Conservation (phyloP, 305 asterid genomes). For the Euphrasia arctica region DNA sequence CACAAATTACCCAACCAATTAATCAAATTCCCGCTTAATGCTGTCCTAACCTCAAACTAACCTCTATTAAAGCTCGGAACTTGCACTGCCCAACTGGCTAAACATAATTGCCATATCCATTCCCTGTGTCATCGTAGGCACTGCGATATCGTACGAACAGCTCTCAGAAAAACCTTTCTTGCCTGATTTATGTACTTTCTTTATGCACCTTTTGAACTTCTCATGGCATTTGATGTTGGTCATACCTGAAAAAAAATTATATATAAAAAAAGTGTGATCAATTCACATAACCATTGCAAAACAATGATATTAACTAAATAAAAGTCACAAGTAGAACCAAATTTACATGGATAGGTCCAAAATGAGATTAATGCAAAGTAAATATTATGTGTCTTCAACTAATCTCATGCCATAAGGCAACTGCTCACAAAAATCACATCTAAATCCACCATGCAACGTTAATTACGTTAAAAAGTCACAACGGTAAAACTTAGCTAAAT, state of each 20-base stretch:
- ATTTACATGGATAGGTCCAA: background rate
- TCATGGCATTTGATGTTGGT: slow-evolving; percentile 79
- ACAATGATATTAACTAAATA: background rate
- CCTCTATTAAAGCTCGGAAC: slow-evolving; percentile 39
- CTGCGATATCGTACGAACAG: slow-evolving; percentile 74
- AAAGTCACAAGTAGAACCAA: background rate
- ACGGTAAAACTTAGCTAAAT: background rate
- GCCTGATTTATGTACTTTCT: slow-evolving; percentile 78
- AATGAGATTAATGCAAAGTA: background rate
- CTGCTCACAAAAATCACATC: background rate
- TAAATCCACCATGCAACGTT: background rate
- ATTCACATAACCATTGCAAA: background rate
- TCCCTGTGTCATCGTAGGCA: slow-evolving; percentile 93
- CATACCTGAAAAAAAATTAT: slow-evolving; percentile 48
- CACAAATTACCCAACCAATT: slow-evolving; percentile 3
- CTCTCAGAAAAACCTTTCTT: slow-evolving; percentile 68
- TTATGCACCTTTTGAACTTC: slow-evolving; percentile 92
- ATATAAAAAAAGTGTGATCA: slow-evolving; percentile 5
- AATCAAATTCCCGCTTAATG: background rate
- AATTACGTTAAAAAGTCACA: background rate
- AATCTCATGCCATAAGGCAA: background rate
- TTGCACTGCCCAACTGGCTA: slow-evolving; percentile 75
- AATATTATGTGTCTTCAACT: background rate
- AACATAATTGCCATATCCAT: slow-evolving; percentile 92
- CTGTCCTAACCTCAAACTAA: background rate